Base-by-base conservation (phyloP, 805 yeast species). In the Yarrowia sp. region DNA sequence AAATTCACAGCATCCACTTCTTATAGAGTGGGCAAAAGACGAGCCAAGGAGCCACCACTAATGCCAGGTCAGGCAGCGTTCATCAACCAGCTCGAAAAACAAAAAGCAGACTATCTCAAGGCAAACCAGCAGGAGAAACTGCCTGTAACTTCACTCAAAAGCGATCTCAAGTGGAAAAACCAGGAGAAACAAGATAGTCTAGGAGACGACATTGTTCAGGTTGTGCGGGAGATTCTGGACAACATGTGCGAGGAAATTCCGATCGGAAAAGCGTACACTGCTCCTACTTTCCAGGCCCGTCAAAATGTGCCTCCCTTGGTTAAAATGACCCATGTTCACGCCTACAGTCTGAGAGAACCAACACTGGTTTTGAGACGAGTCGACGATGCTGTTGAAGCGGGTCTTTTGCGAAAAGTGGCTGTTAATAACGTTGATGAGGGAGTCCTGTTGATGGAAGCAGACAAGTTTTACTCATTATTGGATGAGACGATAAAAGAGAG, bases 171-270 rank as follows among this genome's bases (percentile, higher is more conserved):
- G 16, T 44, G 56, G 64, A 22, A 35, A 12, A 33, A 46, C 17
- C 46, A 35, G 24, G 21, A 48, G 21, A 35, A 61, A n/a, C 43
- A 54, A 9, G 61, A 54, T 9, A 36, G 35, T 21, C 19, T 33
- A 10, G 46, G 43, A 4, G 41, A 26, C 16, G 64, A 61, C 21
- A 65, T 75, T 8, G 48, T 64, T 0, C 63, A 56, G 4, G 72
- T 75, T 3, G 68, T 76, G 24, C 44, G 58, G 6, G 56, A 66
- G 8, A 65, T 77, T 2, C 66, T 71, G 4, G 66, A 59, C 7
- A 66, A 67, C 14, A 73, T 71, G 75, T 76, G 76, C 75, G 71
- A 64, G 2, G 69, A 69, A 9, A 61, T 76, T 11, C 76, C 80
- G 26, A 40, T 52, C 74, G 65, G 68, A 19, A 44, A 61, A 14